Evolutionary conservation across 2,329 filamentous ascomycete genomes (phyloP).

Genomic region (Sclerotinia glacialis): DNA sequence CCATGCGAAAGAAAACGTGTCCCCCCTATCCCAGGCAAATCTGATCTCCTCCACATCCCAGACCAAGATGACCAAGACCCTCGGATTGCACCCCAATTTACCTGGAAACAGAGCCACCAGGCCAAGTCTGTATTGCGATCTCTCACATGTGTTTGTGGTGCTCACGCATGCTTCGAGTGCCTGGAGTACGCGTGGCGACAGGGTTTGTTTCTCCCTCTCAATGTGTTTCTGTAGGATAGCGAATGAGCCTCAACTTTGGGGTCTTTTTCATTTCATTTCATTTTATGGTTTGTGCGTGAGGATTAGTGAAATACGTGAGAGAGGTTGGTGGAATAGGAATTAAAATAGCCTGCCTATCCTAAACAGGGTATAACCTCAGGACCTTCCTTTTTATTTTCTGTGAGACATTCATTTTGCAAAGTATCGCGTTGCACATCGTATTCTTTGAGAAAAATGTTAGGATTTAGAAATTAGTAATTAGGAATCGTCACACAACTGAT

Average conservation of each 20-base stretch:
- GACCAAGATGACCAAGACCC: background rate
- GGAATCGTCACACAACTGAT: background rate
- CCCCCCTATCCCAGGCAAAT: background rate
- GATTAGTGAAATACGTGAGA: too few relatives aligned
- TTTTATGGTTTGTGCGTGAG: background rate
- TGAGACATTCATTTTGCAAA: background rate
- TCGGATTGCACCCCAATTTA: background rate
- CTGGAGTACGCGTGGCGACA: background rate
- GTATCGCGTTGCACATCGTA: background rate
- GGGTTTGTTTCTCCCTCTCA: background rate
- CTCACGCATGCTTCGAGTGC: background rate
- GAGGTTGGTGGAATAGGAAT: background rate
- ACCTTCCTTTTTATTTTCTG: background rate
- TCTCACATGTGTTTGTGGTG: background rate
- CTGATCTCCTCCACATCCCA: background rate
- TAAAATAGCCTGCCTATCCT: background rate
- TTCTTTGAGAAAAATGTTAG: background rate
- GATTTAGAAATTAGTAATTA: background rate
- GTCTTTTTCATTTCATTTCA: too few relatives aligned
- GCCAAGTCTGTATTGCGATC: background rate
- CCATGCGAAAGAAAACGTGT: background rate
- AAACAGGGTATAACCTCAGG: background rate
- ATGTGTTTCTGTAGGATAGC: background rate
- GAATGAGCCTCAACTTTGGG: slow-evolving; percentile 11
- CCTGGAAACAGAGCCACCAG: background rate